These are phyloP conservation scores for Saprolegnia parasitica DNA, from an alignment of 352 stramenopile species.

Conservation along the genomic window DNA sequence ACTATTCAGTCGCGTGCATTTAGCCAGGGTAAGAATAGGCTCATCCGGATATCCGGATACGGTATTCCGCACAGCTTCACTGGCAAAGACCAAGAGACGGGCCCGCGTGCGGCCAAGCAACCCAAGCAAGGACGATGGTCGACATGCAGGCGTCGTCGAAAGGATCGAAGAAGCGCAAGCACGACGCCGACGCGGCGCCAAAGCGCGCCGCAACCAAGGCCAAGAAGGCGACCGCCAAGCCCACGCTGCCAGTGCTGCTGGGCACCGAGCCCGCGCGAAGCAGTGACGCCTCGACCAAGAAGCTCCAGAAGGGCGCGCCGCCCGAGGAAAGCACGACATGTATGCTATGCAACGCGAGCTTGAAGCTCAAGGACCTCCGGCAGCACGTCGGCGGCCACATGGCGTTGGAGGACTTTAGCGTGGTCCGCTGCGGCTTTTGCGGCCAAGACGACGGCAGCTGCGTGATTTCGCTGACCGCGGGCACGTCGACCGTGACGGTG, in stretches of 20 bases:
- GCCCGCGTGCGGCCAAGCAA: background rate
- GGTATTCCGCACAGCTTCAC: background rate
- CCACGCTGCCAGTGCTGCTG: background rate
- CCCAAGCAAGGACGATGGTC: background rate
- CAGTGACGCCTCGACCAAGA: background rate
- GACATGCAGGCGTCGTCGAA: background rate
- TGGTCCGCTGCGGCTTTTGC: slow-evolving; percentile 9
- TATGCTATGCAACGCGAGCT: background rate
- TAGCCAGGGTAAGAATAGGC: background rate
- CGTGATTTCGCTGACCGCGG: background rate
- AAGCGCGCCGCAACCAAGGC: background rate
- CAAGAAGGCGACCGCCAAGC: background rate
- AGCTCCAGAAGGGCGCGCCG: background rate
- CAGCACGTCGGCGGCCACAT: slow-evolving; percentile 16
- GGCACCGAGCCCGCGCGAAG: background rate
- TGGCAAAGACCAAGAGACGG: background rate
- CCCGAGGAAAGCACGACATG: background rate
- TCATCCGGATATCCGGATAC: background rate
- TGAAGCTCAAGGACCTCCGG: slow-evolving; percentile 6
- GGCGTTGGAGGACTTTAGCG: background rate
- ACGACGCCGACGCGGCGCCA: background rate
- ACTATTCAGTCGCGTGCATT: background rate
- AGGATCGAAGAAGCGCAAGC: background rate
- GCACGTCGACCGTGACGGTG: background rate
- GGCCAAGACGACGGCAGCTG: background rate